Conservation (phyloP, 257 asterid genomes). For the Gardenia jasminoides region DNA sequence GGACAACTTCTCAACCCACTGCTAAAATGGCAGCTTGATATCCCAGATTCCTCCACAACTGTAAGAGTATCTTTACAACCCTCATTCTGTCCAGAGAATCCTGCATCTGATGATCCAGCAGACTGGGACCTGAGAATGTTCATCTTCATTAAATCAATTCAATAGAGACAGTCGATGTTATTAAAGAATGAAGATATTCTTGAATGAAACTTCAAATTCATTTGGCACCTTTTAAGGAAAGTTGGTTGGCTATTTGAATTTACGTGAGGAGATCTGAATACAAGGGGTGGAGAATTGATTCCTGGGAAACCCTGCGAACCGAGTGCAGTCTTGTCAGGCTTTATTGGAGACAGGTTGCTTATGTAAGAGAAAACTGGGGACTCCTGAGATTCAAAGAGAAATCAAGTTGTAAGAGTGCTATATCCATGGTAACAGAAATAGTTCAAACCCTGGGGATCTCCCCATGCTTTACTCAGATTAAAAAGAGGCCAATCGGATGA, state of each 20-base stretch:
- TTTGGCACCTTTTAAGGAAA: slow-evolving; percentile 33
- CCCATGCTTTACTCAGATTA: not conserved
- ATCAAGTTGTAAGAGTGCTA: slow-evolving; percentile 17
- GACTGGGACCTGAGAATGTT: slow-evolving; percentile 35
- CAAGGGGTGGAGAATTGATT: slow-evolving; percentile 47
- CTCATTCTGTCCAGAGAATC: slow-evolving; percentile 28
- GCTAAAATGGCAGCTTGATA: slow-evolving; percentile 17
- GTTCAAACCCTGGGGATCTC: not conserved
- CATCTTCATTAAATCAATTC: slow-evolving; percentile 14
- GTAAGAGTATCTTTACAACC: slow-evolving; percentile 19
- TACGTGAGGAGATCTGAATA: slow-evolving; percentile 42
- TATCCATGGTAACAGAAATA: slow-evolving; percentile 2
- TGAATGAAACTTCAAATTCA: slow-evolving; percentile 1
- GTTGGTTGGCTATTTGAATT: slow-evolving; percentile 26
- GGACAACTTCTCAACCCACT: slow-evolving; percentile 20
- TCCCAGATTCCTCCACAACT: slow-evolving; percentile 24
- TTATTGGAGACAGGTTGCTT: slow-evolving; percentile 55
- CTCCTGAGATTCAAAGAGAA: slow-evolving; percentile 40
- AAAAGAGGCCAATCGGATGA: not conserved
- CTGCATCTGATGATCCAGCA: slow-evolving; percentile 25
- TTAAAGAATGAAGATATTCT: not conserved
- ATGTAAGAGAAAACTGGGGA: slow-evolving; percentile 51
- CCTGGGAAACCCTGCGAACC: slow-evolving; percentile 40
- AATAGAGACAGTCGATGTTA: not conserved
- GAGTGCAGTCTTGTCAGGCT: slow-evolving; percentile 31